A percentile compares a stretch with the other conserved stretches of the same genome.
Conservation (phyloP, 441 rosid species). For the Populus trichocarpa region DNA sequence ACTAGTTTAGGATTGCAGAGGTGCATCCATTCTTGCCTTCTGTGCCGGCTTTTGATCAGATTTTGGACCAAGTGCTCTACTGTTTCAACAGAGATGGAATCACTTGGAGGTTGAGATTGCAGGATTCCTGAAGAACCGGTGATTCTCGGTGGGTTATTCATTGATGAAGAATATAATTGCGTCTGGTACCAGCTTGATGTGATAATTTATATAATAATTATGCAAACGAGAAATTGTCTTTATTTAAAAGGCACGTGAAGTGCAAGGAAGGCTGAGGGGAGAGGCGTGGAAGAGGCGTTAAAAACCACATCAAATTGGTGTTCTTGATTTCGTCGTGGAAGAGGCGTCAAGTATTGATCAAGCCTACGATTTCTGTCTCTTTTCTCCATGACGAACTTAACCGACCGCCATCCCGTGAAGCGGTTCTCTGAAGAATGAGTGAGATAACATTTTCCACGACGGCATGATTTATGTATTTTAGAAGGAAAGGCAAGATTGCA, state of each 20-base stretch:
- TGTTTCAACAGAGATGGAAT: constrained; percentile 30
- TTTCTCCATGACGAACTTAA: too few species aligned
- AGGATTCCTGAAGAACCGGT: background rate
- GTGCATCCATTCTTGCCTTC: constrained; percentile 50
- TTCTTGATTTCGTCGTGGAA: too few species aligned
- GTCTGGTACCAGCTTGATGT: too few species aligned
- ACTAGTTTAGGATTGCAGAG: constrained; percentile 17
- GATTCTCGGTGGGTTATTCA: background rate
- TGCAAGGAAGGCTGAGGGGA: background rate
- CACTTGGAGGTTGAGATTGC: constrained; percentile 4
- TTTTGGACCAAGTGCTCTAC: constrained; percentile 40
- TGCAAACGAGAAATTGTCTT: background rate
- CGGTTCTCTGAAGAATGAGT: too few species aligned
- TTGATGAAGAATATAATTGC: background rate
- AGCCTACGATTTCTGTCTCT: too few species aligned
- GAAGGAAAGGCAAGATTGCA: background rate
- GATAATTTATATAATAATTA: too few species aligned
- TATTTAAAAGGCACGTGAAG: background rate
- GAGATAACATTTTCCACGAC: background rate
- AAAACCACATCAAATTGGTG: too few species aligned
- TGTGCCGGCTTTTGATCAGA: constrained; percentile 43
- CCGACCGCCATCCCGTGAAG: too few species aligned
- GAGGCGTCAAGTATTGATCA: background rate
- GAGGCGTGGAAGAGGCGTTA: too few species aligned
- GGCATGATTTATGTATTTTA: background rate